Percentiles rank a stretch among this genome's conserved stretches.
Conservation (phyloP, 805 yeast genomes). For the Priceomyces carsonii region DNA sequence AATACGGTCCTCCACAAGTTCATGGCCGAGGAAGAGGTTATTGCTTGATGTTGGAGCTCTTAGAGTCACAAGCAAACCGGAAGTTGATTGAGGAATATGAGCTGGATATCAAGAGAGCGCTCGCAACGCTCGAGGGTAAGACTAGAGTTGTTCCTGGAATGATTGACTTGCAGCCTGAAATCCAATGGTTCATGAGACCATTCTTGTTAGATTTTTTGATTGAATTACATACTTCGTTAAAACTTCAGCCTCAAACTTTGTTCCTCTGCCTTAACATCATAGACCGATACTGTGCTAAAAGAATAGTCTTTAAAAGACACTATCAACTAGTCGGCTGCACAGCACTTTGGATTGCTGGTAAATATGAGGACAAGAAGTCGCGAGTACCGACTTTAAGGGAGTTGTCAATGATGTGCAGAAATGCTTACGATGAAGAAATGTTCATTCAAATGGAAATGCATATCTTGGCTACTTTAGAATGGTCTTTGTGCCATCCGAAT, state of each 20-base stretch:
- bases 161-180: constrained; percentile 49
- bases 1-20: constrained; percentile 30
- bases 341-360: constrained; percentile 49
- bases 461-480: constrained; percentile 61
- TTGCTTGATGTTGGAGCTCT: constrained; percentile 44
- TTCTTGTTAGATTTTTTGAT: constrained; percentile 43
- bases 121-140: constrained; percentile 40
- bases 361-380: constrained; percentile 59
- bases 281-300: constrained; percentile 47
- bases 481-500: constrained; percentile 48
- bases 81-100: constrained; percentile 45
- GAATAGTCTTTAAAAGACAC: constrained; percentile 48
- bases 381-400: constrained; percentile 59
- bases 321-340: constrained; percentile 50
- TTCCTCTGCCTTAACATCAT: constrained; percentile 45
- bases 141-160: constrained; percentile 50
- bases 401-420: constrained; percentile 55
- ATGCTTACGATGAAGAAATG: constrained; percentile 58
- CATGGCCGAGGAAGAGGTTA: constrained; percentile 34
- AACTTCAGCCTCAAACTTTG: constrained; percentile 43
- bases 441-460: constrained; percentile 63
- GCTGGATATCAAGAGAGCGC: constrained; percentile 36
- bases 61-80: constrained; percentile 48
- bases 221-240: constrained; percentile 45
- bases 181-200: constrained; percentile 51